Conservation (phyloP, 1,284 basidiomycete genomes). For the Tremellales sp. region DNA sequence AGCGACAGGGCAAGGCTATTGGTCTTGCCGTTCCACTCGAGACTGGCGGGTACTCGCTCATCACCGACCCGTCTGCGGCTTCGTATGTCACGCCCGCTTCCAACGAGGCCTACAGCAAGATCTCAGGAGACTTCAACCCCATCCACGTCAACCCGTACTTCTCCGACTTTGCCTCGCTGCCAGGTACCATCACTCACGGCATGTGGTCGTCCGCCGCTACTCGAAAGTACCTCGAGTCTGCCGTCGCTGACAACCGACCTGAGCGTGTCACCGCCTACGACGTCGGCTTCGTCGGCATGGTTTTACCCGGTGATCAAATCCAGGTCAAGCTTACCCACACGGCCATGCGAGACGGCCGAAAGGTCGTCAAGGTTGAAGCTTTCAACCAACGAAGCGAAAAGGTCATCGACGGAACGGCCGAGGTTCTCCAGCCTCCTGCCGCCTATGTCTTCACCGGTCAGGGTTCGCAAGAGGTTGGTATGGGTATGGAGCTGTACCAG, state of each 20-base stretch:
- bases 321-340: conserved; percentile 83
- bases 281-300: conserved; percentile 93
- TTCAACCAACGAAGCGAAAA: conserved; percentile 81
- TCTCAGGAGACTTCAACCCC: conserved; percentile 90
- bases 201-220: conserved; percentile 96
- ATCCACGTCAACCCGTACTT: conserved; percentile 99
- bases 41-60: conserved; percentile 79
- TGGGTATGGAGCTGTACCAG: conserved; percentile 99
- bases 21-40: conserved; percentile 73
- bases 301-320: conserved; percentile 87
- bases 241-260: conserved; percentile 88
- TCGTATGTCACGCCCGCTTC: conserved; percentile 73
- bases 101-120: conserved; percentile 90
- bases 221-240: conserved; percentile 85
- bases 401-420: conserved; percentile 85
- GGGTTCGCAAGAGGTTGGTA: conserved; percentile 95
- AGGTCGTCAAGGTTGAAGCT: conserved; percentile 87
- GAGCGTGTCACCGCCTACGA: conserved; percentile 87
- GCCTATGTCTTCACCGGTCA: conserved; percentile 99
- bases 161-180: conserved; percentile 85
- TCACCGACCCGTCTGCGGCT: conserved; percentile 57
- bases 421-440: conserved; percentile 86
- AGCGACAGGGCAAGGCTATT: conserved; percentile 78
- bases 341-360: conserved; percentile 87
- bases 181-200: conserved; percentile 95